A percentile compares a stretch with the other conserved stretches of the same genome.
These are phyloP conservation scores for Saksenaea vasiformis DNA, from an alignment of 371 early-diverging fungal species.

Conservation along the genomic window DNA sequence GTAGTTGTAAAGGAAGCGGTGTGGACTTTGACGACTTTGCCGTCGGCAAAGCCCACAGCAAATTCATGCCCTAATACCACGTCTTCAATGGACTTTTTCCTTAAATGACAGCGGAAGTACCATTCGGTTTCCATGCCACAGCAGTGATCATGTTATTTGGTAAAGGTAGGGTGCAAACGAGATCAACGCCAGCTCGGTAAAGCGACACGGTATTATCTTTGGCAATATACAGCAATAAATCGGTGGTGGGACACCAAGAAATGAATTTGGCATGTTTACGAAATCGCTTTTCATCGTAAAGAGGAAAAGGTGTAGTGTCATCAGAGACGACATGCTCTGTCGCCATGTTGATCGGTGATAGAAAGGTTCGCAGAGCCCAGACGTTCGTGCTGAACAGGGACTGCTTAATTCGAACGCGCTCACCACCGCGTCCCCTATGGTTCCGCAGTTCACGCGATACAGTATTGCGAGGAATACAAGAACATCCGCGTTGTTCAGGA, in stretches of 20 bases:
- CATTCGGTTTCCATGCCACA: slow-evolving; percentile 7
- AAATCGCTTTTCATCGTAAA: background rate
- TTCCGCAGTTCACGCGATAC: no score
- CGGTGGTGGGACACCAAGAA: slow-evolving; percentile 1
- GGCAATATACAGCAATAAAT: background rate
- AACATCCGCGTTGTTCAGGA: no score
- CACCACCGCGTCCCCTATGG: no score
- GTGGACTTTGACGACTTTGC: background rate
- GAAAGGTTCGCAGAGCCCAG: background rate
- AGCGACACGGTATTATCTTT: slow-evolving; percentile 4
- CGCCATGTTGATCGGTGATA: background rate
- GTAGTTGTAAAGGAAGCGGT: background rate
- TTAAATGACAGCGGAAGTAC: background rate
- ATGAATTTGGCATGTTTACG: slow-evolving; percentile 2
- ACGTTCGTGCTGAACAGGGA: background rate
- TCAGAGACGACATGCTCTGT: background rate
- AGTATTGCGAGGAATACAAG: no score
- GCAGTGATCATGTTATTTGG: background rate
- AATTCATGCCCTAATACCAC: slow-evolving; percentile 10
- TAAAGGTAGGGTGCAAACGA: background rate
- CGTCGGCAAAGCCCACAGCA: slow-evolving; percentile 3
- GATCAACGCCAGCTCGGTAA: background rate
- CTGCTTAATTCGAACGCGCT: background rate
- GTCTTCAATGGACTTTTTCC: background rate
- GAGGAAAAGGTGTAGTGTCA: background rate